Evolutionary conservation across 345 rosid species (phyloP).

Genomic region (Corymbia maculata): DNA sequence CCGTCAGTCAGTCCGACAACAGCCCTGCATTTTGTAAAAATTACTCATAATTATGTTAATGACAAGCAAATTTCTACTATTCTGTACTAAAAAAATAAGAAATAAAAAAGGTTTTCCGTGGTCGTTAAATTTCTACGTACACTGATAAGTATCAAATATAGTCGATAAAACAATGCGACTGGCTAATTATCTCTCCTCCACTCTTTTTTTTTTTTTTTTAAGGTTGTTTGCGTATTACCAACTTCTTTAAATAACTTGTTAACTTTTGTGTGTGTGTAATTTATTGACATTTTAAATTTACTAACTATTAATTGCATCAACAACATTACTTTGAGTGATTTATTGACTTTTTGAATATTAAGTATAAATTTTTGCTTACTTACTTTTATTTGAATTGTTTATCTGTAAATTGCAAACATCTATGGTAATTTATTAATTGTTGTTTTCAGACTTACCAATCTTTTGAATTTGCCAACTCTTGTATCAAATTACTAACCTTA

Average conservation of each 20-base stretch:
- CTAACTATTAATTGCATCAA: not conserved
- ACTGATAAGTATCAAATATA: not conserved
- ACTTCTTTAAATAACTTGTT: not conserved
- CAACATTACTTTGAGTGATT: not conserved
- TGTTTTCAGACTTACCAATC: fast-evolving
- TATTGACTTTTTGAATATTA: not conserved
- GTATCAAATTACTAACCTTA: not conserved
- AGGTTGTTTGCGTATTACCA: not conserved
- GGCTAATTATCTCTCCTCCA: not conserved
- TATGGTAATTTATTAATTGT: not conserved
- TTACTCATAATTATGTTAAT: not conserved
- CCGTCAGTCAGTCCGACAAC: not conserved
- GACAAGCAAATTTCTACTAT: not conserved
- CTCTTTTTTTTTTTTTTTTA: no score
- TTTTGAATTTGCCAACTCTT: not conserved
- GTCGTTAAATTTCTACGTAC: not conserved
- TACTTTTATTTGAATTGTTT: not conserved
- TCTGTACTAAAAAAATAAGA: not conserved
- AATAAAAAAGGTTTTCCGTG: not conserved
- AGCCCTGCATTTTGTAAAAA: not conserved
- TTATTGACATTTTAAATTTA: not conserved
- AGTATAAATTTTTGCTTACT: not conserved
- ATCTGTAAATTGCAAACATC: not conserved
- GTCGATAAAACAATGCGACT: not conserved
- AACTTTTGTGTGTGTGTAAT: not conserved